Evolutionary conservation across 371 early-diverging fungal genomes (phyloP).

Genomic region (Mucor circinelloides): DNA sequence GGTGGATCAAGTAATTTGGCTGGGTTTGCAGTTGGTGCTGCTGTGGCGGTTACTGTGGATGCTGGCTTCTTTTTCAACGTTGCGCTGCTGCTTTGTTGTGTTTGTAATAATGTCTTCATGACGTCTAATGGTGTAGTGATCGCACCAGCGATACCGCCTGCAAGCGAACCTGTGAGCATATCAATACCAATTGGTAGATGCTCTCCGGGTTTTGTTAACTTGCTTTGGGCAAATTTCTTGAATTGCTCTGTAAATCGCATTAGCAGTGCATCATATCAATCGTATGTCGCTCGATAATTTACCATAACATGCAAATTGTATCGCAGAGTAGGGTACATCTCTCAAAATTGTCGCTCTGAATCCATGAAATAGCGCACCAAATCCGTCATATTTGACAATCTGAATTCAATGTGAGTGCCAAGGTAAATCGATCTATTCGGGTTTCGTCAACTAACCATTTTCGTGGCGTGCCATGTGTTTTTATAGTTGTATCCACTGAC

Average conservation of each 20-base stretch:
- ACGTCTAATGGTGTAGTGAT: constrained; percentile 73
- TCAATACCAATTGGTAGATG: constrained; percentile 57
- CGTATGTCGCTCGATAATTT: background rate
- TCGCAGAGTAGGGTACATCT: constrained; percentile 74
- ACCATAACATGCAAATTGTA: constrained; percentile 78
- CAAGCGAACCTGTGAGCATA: constrained; percentile 61
- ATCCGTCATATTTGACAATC: constrained; percentile 70
- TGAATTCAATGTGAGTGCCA: constrained; percentile 10
- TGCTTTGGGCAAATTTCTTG: constrained; percentile 45
- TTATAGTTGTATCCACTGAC: constrained; percentile 77
- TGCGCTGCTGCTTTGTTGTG: constrained; percentile 49
- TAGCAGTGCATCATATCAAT: background rate
- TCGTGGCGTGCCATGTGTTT: constrained; percentile 73
- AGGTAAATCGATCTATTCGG: background rate
- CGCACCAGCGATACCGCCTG: constrained; percentile 72
- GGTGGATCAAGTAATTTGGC: constrained; percentile 10
- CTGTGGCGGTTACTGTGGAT: constrained; percentile 16
- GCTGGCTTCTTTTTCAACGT: constrained; percentile 15
- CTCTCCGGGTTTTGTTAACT: constrained; percentile 29
- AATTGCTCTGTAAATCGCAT: constrained; percentile 39
- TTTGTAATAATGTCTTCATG: constrained; percentile 71
- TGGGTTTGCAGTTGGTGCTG: constrained; percentile 10
- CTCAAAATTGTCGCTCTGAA: constrained; percentile 68
- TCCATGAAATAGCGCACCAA: constrained; percentile 67
- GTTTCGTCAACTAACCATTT: constrained; percentile 44